A percentile compares a stretch with the other conserved stretches of the same genome.
These are phyloP conservation scores for Prosopis cineraria DNA, from an alignment of 306 rosid species.

Conservation along the genomic window DNA sequence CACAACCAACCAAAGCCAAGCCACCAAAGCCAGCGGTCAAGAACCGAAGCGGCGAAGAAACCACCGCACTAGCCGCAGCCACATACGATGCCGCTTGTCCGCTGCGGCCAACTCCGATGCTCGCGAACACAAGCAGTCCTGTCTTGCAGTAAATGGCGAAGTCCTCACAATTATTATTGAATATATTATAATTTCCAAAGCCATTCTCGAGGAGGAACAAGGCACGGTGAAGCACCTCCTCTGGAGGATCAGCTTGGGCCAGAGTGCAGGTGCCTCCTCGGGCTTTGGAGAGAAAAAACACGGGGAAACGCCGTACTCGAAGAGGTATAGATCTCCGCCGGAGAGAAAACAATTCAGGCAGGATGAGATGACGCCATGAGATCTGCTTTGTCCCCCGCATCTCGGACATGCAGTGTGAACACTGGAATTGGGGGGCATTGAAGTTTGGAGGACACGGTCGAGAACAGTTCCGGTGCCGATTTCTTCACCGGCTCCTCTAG, in stretches of 20 bases:
- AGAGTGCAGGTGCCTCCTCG: constrained; percentile 85
- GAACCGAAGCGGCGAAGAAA: constrained; percentile 43
- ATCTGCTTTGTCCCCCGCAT: constrained; percentile 49
- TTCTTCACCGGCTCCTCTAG: constrained; percentile 54
- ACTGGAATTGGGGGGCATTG: constrained; percentile 41
- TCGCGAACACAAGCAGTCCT: constrained; percentile 50
- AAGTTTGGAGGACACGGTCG: constrained; percentile 45
- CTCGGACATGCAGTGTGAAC: constrained; percentile 49
- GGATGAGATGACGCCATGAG: constrained; percentile 58
- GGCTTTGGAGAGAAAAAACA: constrained; percentile 59
- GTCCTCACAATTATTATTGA: constrained; percentile 79
- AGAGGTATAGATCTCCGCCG: constrained; percentile 56
- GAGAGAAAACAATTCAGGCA: constrained; percentile 71
- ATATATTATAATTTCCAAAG: constrained; percentile 57
- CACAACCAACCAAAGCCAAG: constrained; percentile 43
- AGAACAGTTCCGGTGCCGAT: constrained; percentile 45
- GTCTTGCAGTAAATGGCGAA: constrained; percentile 90
- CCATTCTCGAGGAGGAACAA: constrained; percentile 66
- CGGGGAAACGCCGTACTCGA: constrained; percentile 55
- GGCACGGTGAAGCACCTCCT: constrained; percentile 56
- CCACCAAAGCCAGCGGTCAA: constrained; percentile 40
- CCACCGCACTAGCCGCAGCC: constrained; percentile 49
- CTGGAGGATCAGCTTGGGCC: constrained; percentile 51
- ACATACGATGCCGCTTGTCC: constrained; percentile 61
- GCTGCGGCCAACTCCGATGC: constrained; percentile 53